These are phyloP conservation scores for Globisporangium perplexum DNA, from an alignment of 352 stramenopile genomes.

Conservation along the genomic window DNA sequence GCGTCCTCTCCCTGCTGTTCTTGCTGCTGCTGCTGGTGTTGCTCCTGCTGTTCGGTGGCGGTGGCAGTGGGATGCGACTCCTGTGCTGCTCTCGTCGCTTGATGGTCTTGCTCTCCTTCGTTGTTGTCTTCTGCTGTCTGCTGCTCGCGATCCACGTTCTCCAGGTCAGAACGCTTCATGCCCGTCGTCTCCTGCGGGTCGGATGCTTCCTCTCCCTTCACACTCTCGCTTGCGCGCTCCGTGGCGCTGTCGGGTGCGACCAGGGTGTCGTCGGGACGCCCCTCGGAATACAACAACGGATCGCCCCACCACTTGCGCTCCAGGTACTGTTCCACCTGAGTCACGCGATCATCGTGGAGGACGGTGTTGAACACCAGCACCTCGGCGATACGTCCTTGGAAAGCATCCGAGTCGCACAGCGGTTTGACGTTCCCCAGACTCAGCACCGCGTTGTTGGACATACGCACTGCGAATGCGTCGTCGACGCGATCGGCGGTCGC, in stretches of 20 bases:
- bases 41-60: not conserved
- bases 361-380: conserved; percentile 43
- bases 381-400: conserved; percentile 50
- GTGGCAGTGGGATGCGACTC: too few relatives aligned
- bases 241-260: not conserved
- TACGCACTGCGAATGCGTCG: conserved; percentile 20
- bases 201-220: not conserved
- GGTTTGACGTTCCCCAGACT: conserved; percentile 51
- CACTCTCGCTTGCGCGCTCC: not conserved
- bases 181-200: not conserved
- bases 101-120: not conserved
- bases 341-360: conserved; percentile 26
- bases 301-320: conserved; percentile 40
- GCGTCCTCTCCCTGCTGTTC: not conserved
- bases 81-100: not conserved
- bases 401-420: conserved; percentile 49
- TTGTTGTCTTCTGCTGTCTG: not conserved
- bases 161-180: too few relatives aligned
- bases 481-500: conserved; percentile 6
- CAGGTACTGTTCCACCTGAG: conserved; percentile 37
- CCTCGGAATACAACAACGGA: conserved; percentile 12
- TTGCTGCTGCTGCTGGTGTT: not conserved
- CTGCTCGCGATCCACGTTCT: not conserved
- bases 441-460: conserved; percentile 42
- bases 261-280: not conserved